phyloP scores from a whole-genome alignment of 805 yeast genomes.

The Candida dajiaensis region DNA sequence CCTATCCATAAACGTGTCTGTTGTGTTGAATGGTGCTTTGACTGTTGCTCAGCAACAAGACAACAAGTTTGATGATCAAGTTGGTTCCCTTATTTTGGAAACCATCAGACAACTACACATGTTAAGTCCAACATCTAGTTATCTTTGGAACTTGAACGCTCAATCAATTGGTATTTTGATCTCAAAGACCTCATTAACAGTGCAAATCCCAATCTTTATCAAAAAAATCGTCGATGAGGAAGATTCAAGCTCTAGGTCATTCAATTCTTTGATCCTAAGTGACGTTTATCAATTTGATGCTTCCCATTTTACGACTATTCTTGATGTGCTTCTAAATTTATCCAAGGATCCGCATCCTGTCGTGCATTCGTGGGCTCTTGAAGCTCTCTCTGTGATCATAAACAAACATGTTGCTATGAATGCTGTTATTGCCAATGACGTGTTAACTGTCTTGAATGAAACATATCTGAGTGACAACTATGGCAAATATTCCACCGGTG shows the following conservation, averaged over 20 bases:
- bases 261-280: slow-evolving; percentile 45
- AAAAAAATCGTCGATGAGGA: slow-evolving; percentile 60
- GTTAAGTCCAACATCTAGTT: slow-evolving; percentile 11
- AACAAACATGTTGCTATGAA: slow-evolving; percentile 48
- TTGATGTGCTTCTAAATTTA: slow-evolving; percentile 54
- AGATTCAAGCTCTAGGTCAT: slow-evolving; percentile 60
- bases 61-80: slow-evolving; percentile 27
- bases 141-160: slow-evolving; percentile 43
- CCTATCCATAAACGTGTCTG: slow-evolving; percentile 51
- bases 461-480: slow-evolving; percentile 43
- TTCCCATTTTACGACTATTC: slow-evolving; percentile 38
- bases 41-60: slow-evolving; percentile 17
- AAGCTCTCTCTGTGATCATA: slow-evolving; percentile 50
- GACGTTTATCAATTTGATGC: slow-evolving; percentile 38
- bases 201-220: slow-evolving; percentile 47
- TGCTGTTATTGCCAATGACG: slow-evolving; percentile 34
- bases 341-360: slow-evolving; percentile 78
- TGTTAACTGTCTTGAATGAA: slow-evolving; percentile 35
- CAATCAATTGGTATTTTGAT: slow-evolving; percentile 51
- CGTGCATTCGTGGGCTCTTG: slow-evolving; percentile 70
- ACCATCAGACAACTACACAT: slow-evolving; percentile 32
- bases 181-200: slow-evolving; percentile 32
- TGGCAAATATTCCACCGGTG: slow-evolving; percentile 36
- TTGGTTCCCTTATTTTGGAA: slow-evolving; percentile 43
- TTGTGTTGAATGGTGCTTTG: slow-evolving; percentile 54